Evolutionary conservation across 169 alveolate genomes (phyloP).

Genomic region (Perkinsus marinus): DNA sequence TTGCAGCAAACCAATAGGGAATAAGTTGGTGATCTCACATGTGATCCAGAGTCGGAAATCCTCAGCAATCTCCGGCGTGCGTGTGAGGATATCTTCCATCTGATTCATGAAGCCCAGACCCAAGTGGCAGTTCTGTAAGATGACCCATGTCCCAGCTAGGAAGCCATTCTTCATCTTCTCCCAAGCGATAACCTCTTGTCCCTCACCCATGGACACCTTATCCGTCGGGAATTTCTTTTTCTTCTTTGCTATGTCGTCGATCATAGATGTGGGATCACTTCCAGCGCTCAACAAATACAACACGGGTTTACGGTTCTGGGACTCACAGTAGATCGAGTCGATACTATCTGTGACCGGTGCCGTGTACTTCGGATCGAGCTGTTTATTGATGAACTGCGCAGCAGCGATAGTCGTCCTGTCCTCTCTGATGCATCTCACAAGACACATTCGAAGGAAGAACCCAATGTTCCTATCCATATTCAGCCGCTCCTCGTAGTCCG

Average conservation of each 20-base stretch:
- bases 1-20: conserved; percentile 89
- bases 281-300: conserved; percentile 79
- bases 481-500: conserved; percentile 76
- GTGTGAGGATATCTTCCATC: conserved; percentile 13
- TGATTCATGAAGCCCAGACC: conserved; percentile 69
- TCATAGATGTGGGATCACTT: conserved; percentile 81
- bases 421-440: conserved; percentile 75
- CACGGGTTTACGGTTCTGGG: conserved; percentile 65
- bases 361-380: conserved; percentile 65
- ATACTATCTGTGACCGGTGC: conserved; percentile 77
- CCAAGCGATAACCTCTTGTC: conserved; percentile 76
- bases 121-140: conserved; percentile 83
- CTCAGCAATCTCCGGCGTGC: conserved; percentile 22
- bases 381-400: conserved; percentile 60
- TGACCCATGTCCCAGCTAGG: conserved; percentile 85
- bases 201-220: conserved; percentile 92
- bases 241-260: conserved; percentile 83
- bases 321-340: conserved; percentile 67
- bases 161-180: conserved; percentile 69
- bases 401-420: conserved; percentile 81
- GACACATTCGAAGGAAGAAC: conserved; percentile 61
- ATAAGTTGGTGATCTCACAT: conserved; percentile 75
- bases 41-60: conserved; percentile 56
- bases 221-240: conserved; percentile 77
- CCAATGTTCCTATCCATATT: conserved; percentile 67